Base-by-base conservation (phyloP, 441 rosid genomes). In the Corymbia calophylla region DNA sequence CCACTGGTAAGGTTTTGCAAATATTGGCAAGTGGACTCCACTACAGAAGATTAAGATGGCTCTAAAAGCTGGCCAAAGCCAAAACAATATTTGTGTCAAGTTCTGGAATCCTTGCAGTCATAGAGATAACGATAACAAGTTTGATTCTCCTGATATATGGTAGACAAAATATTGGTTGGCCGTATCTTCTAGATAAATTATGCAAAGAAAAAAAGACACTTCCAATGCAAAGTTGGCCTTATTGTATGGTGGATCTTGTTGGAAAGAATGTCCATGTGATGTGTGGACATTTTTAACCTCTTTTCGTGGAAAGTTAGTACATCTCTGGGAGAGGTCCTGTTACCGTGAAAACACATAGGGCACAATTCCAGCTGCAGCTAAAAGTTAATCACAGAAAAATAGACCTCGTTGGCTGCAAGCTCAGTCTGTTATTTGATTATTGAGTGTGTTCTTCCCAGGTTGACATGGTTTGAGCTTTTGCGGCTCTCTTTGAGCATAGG, bases 1-100 rank as follows among this genome's bases (percentile, higher is more conserved):
- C 97, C 90, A 96, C 97, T 53, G 97, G 97, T 95, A 32, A 89
- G 93, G 88, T 18, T 55, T 29, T 58, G 88, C 49, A 47, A 47
- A 86, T 54, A 60, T 35, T 86, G n/a, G 88, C 21, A 86, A 44
- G n/a, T 77, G 49, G 51, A 77, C 31, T 77, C 84, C n/a, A 7
- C 53, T 44, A 77, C 29, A 23, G 51, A 77, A 44, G 84, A 77
- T 77, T 48, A 77, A 44, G 9, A 86, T 86, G 47, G 49, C 66
- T 86, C 27, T 23, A 55, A 55, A 56, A 39, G 51, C 88, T 86
- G 87, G 51, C 84, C 84, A 77, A 77, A 23, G 51, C 84, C 84
- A 44, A 77, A 77, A 77, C 84, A 73, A 51, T 44, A 25, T 77
- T 21, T 23, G n/a, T 44, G n/a, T 77, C 10, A n/a, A 77, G 13